phyloP scores from a whole-genome alignment of 331 rosid genomes.

The Rhamnella rubrinervis region DNA sequence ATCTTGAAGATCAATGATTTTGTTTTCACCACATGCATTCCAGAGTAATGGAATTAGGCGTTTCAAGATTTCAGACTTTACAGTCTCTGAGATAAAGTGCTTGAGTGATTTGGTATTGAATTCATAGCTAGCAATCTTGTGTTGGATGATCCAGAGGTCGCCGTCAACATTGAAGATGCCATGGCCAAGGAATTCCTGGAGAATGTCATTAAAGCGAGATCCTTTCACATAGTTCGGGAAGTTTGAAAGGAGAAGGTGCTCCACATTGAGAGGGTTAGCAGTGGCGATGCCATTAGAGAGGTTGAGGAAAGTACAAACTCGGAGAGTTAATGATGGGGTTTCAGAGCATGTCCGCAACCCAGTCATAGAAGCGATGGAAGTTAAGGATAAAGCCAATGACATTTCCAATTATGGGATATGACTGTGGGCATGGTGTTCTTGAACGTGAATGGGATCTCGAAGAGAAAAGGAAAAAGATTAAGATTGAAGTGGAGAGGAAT shows the following conservation, averaged over 20 bases:
- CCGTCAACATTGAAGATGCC: constrained; percentile 35
- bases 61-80: constrained; percentile 14
- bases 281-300: constrained; percentile 24
- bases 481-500: neutral
- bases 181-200: constrained; percentile 24
- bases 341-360: constrained; percentile 26
- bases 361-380: constrained; percentile 24
- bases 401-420: constrained; percentile 25
- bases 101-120: constrained; percentile 39
- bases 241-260: constrained; percentile 33
- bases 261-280: constrained; percentile 29
- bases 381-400: constrained; percentile 4
- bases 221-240: constrained; percentile 40
- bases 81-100: constrained; percentile 24
- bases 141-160: constrained; percentile 28
- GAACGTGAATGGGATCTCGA: neutral
- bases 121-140: constrained; percentile 35
- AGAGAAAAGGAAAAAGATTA: constrained; percentile 2
- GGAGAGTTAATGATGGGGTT: constrained; percentile 20
- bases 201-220: neutral
- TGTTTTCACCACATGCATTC: neutral
- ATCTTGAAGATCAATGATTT: constrained; percentile 27
- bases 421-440: constrained; percentile 17
- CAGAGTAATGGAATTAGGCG: constrained; percentile 22
- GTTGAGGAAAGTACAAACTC: constrained; percentile 12